Evolutionary conservation across 1,139 yeast genomes (phyloP).

Genomic region (Pichia kudriavzevii): DNA sequence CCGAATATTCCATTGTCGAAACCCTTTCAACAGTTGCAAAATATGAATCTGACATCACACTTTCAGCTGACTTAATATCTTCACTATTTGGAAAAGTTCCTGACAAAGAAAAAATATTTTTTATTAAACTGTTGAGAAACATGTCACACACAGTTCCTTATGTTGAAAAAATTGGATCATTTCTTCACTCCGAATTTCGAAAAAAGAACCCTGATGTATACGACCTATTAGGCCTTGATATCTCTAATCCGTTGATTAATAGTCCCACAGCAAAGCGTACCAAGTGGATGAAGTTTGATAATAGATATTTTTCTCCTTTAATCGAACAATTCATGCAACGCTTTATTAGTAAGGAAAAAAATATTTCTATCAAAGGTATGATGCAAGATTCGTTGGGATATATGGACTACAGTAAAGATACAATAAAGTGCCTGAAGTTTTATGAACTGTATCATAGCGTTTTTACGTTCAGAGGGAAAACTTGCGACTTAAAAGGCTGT

Average conservation of each 20-base stretch:
- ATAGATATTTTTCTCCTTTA: constrained; percentile 8
- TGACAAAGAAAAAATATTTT: constrained; percentile 1
- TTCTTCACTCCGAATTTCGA: constrained; percentile 1
- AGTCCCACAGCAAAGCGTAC: constrained; percentile 1
- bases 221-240: constrained; percentile 7
- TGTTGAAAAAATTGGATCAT: constrained; percentile 2
- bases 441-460: constrained; percentile 4
- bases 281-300: constrained; percentile 11
- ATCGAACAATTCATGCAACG: constrained; percentile 6
- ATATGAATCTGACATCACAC: constrained; percentile 6
- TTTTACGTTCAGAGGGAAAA: no score
- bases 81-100: constrained; percentile 1
- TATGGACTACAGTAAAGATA: constrained; percentile 2
- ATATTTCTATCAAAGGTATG: constrained; percentile 3
- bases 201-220: constrained; percentile 1
- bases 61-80: neutral
- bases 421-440: neutral
- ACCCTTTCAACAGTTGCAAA: neutral
- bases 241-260: constrained; percentile 1
- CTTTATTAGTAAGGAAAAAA: constrained; percentile 5
- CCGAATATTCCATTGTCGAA: constrained; percentile 1
- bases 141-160: constrained; percentile 3
- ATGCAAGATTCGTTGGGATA: constrained; percentile 6
- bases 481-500: no score
- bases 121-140: constrained; percentile 4